A percentile compares a stretch with the other conserved stretches of the same genome.
Evolutionary conservation across 495 filamentous ascomycete species (phyloP).

Genomic region (Aspergillus ostianus): DNA sequence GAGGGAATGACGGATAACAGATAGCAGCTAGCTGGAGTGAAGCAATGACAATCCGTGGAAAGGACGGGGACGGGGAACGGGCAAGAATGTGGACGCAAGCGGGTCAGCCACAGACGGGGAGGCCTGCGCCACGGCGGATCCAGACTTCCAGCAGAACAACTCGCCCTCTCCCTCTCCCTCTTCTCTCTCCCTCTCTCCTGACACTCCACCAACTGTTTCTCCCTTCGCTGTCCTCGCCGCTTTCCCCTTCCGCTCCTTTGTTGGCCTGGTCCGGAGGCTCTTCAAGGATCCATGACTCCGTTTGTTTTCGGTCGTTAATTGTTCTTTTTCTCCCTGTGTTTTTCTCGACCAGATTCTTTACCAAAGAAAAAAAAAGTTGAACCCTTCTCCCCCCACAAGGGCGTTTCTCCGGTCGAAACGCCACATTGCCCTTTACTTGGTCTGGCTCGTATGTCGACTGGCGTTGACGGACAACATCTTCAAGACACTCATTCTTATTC

Average conservation of each 20-base stretch:
- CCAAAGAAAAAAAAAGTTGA: slow-evolving; percentile 2
- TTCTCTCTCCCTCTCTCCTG: slow-evolving; percentile 21
- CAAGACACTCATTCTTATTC: slow-evolving; percentile 18
- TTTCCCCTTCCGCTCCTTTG: slow-evolving; percentile 10
- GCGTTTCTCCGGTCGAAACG: slow-evolving; percentile 15
- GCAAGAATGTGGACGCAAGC: background rate
- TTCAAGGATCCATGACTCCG: slow-evolving; percentile 34
- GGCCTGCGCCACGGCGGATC: background rate
- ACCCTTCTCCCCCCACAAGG: background rate
- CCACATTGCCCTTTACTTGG: slow-evolving; percentile 10
- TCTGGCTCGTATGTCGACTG: slow-evolving; percentile 51
- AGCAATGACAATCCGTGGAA: background rate
- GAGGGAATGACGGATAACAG: background rate
- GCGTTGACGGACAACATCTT: slow-evolving; percentile 35
- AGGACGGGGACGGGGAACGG: background rate
- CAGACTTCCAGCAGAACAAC: background rate
- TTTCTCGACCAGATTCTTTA: slow-evolving; percentile 2
- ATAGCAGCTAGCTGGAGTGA: no score
- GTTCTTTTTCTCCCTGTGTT: slow-evolving; percentile 14
- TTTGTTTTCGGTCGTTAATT: slow-evolving; percentile 27
- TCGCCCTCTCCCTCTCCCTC: no score
- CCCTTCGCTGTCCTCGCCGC: slow-evolving; percentile 11
- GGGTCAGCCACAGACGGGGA: background rate
- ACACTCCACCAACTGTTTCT: slow-evolving; percentile 13
- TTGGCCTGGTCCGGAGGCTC: slow-evolving; percentile 26